Conservation (phyloP, 805 yeast species). For the Candida nemodendra region DNA sequence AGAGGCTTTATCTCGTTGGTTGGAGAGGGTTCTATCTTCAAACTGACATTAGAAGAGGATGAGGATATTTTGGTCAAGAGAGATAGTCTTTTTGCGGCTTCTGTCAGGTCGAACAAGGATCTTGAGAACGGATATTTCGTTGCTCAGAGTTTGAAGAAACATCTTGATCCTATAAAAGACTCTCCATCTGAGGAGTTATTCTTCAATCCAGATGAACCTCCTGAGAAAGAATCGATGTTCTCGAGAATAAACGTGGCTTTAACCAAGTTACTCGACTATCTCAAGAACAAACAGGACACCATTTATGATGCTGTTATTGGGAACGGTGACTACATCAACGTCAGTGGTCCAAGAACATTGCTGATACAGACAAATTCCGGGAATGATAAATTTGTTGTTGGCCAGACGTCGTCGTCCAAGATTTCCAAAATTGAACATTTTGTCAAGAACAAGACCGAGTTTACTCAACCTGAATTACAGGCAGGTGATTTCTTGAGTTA, state of each 20-base stretch:
- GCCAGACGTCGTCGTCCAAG: constrained; percentile 1
- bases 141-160: constrained; percentile 16
- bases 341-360: constrained; percentile 55
- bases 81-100: constrained; percentile 47
- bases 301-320: constrained; percentile 24
- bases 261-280: neutral
- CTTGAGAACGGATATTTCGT: constrained; percentile 28
- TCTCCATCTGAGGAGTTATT: constrained; percentile 8
- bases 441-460: constrained; percentile 19
- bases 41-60: constrained; percentile 40
- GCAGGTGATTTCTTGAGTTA: constrained; percentile 48
- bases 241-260: neutral
- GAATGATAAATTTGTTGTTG: constrained; percentile 21
- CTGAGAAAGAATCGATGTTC: constrained; percentile 6
- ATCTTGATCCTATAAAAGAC: constrained; percentile 9
- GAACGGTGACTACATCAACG: constrained; percentile 45
- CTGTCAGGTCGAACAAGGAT: constrained; percentile 49
- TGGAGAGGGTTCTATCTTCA: constrained; percentile 55
- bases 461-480: constrained; percentile 19
- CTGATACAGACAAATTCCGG: constrained; percentile 46
- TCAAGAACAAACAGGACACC: constrained; percentile 4
- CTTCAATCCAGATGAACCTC: constrained; percentile 13
- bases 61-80: constrained; percentile 51
- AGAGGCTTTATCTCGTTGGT: constrained; percentile 56
- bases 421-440: constrained; percentile 23